These are phyloP conservation scores for Phytophthora pini DNA, from an alignment of 352 stramenopile genomes.

Conservation along the genomic window DNA sequence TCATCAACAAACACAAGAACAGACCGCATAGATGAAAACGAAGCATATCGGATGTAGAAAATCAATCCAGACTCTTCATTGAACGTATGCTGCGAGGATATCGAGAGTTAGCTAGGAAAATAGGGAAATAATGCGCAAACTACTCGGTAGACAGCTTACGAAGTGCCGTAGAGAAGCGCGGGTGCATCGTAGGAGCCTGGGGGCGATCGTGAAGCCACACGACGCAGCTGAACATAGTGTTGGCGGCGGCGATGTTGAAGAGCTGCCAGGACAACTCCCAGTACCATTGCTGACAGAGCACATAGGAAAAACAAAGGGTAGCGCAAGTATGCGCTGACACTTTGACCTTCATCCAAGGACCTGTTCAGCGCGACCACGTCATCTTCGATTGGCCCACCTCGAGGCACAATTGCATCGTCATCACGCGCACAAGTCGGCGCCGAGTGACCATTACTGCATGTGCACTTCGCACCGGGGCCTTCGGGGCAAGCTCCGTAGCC, in stretches of 20 bases:
- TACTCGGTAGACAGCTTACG: constrained; percentile 6
- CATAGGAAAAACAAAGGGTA: constrained; percentile 39
- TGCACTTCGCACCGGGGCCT: constrained; percentile 72
- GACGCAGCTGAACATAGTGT: constrained; percentile 11
- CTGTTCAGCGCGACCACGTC: constrained; percentile 6
- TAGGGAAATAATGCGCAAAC: not conserved
- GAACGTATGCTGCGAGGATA: not conserved
- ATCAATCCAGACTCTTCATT: too few species aligned
- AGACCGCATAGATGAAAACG: constrained; percentile 22
- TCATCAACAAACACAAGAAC: constrained; percentile 10
- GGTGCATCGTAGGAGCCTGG: not conserved
- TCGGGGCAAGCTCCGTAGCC: constrained; percentile 70
- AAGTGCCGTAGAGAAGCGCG: constrained; percentile 28
- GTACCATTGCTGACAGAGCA: constrained; percentile 27
- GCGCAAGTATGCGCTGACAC: constrained; percentile 11
- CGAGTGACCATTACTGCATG: constrained; percentile 47
- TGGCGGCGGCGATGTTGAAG: constrained; percentile 24
- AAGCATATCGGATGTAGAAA: too few species aligned
- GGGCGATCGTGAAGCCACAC: not conserved
- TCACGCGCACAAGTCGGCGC: constrained; percentile 51
- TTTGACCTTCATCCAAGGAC: not conserved
- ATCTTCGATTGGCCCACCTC: constrained; percentile 14
- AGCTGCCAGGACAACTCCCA: constrained; percentile 20
- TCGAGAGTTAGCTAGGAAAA: not conserved
- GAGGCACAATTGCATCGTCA: constrained; percentile 45